Percentiles rank a stretch among this genome's conserved stretches.
phyloP scores from a whole-genome alignment of 2,329 filamentous ascomycete species.

The Ophiosphaerella korrae region DNA sequence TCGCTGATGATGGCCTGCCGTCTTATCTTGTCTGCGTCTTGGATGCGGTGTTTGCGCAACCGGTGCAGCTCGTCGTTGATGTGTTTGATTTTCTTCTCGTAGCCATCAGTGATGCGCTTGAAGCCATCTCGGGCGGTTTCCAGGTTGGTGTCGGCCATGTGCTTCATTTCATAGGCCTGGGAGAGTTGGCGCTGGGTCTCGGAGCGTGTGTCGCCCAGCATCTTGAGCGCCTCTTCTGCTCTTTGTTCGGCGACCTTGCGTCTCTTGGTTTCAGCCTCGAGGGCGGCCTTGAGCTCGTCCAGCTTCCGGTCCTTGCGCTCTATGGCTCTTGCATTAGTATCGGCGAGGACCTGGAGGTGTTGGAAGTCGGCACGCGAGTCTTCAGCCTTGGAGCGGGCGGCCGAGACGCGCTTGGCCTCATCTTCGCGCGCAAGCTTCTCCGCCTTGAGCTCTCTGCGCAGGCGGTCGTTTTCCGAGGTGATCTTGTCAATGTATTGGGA shows the following conservation, averaged over 20 bases:
- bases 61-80: slow-evolving; percentile 55
- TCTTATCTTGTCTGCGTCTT: slow-evolving; percentile 43
- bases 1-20: slow-evolving; percentile 72
- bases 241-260: slow-evolving; percentile 64
- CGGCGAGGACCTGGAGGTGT: slow-evolving; percentile 69
- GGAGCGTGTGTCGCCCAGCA: slow-evolving; percentile 66
- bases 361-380: slow-evolving; percentile 71
- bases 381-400: slow-evolving; percentile 74
- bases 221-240: slow-evolving; percentile 65
- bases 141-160: slow-evolving; percentile 64
- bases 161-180: slow-evolving; percentile 53
- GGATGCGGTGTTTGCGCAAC: slow-evolving; percentile 33
- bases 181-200: slow-evolving; percentile 69
- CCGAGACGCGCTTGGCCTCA: slow-evolving; percentile 68
- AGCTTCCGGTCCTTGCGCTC: slow-evolving; percentile 76
- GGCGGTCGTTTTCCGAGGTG: slow-evolving; percentile 77
- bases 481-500: slow-evolving; percentile 71
- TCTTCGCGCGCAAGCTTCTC: slow-evolving; percentile 64
- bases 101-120: slow-evolving; percentile 65
- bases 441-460: slow-evolving; percentile 67
- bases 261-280: slow-evolving; percentile 68
- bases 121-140: slow-evolving; percentile 73
- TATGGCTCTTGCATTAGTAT: slow-evolving; percentile 72
- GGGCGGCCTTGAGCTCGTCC: slow-evolving; percentile 66
- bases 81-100: slow-evolving; percentile 53